phyloP scores from a whole-genome alignment of 345 rosid genomes.

The Aegle marmelos region DNA sequence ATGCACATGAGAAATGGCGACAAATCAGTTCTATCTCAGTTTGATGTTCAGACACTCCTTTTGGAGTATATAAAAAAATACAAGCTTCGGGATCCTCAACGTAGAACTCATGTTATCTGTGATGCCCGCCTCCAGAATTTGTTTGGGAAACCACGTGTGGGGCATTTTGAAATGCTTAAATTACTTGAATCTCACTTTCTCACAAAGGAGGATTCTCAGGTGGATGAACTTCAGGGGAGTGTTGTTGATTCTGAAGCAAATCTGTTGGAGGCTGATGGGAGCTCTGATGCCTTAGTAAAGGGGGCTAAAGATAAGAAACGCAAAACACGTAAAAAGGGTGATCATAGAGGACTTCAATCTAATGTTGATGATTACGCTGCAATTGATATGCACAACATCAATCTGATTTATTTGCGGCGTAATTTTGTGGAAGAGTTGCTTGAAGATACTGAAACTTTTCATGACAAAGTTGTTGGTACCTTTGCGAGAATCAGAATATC shows the following conservation, averaged over 20 bases:
- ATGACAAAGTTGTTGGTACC: slow-evolving; percentile 79
- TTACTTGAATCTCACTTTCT: slow-evolving; percentile 93
- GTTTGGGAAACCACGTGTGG: slow-evolving; percentile 94
- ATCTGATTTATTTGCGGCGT: slow-evolving; percentile 79
- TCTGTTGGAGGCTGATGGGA: slow-evolving; percentile 71
- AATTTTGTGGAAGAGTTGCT: slow-evolving; percentile 84
- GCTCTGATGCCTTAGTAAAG: slow-evolving; percentile 52
- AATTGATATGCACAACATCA: slow-evolving; percentile 83
- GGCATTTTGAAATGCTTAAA: slow-evolving; percentile 98
- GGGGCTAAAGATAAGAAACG: slow-evolving; percentile 75
- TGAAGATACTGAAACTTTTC: slow-evolving; percentile 71
- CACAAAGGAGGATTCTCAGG: slow-evolving; percentile 64
- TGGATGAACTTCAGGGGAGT: slow-evolving; percentile 66
- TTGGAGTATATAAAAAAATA: slow-evolving; percentile 86
- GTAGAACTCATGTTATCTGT: slow-evolving; percentile 91
- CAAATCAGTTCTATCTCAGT: slow-evolving; percentile 66
- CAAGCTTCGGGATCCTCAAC: slow-evolving; percentile 94
- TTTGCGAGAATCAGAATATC: slow-evolving; percentile 94
- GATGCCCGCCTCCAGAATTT: slow-evolving; percentile 82
- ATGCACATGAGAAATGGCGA: slow-evolving; percentile 93
- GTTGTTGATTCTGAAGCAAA: slow-evolving; percentile 65
- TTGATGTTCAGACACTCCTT: slow-evolving; percentile 81
- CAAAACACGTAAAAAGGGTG: slow-evolving; percentile 67
- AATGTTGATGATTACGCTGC: slow-evolving; percentile 96
- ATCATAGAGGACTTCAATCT: slow-evolving; percentile 68